A percentile compares a stretch with the other conserved stretches of the same genome.
Evolutionary conservation across 306 rosid genomes (phyloP).

Genomic region (Quercus rubra): DNA sequence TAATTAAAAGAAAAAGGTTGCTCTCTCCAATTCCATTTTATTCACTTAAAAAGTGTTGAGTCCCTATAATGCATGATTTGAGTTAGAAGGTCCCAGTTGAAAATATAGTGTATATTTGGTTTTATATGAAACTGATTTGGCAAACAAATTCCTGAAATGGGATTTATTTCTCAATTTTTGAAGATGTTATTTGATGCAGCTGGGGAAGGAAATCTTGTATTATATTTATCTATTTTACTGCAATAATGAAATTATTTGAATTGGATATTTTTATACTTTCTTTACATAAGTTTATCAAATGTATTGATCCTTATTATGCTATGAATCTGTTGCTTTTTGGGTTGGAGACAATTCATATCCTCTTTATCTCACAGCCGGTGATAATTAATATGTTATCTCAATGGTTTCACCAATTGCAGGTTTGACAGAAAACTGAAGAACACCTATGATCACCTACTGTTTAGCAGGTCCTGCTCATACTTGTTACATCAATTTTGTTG

Average conservation of each 20-base stretch:
- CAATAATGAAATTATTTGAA: not conserved
- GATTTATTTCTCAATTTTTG: not conserved
- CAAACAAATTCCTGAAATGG: constrained; percentile 5
- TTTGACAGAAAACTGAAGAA: constrained; percentile 96
- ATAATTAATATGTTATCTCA: not conserved
- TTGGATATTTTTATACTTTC: not conserved
- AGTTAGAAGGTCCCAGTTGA: constrained; percentile 6
- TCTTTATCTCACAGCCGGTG: not conserved
- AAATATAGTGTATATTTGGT: not conserved
- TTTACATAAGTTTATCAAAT: not conserved
- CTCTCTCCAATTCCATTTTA: constrained; percentile 1
- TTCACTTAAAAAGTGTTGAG: constrained; percentile 6
- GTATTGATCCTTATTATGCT: not conserved
- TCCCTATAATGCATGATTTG: not conserved
- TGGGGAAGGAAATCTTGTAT: not conserved
- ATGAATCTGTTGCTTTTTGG: not conserved
- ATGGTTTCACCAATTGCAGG: constrained; percentile 48
- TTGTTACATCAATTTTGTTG: not conserved
- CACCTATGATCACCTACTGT: constrained; percentile 90
- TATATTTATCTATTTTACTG: not conserved
- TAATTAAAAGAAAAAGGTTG: not conserved
- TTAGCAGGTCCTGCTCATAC: constrained; percentile 78
- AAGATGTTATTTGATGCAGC: constrained; percentile 5
- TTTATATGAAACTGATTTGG: constrained; percentile 11
- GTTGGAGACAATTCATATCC: not conserved